Percentiles rank a stretch among this genome's conserved stretches.
Conservation (phyloP, 257 asterid species). For the Solanum piurae region DNA sequence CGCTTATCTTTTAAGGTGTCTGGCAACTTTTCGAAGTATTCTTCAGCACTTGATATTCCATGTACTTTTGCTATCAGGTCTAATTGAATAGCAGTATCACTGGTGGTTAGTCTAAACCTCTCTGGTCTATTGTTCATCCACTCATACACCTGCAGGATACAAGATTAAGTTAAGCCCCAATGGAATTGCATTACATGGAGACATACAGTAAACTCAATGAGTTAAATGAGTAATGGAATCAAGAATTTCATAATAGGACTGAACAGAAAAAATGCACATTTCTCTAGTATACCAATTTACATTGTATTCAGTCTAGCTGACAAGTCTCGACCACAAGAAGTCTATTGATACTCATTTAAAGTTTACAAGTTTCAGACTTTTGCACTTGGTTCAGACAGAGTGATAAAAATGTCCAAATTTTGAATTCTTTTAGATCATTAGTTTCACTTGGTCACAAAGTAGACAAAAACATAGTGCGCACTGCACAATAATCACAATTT, state of each 20-base stretch:
- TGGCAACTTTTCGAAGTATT: constrained; percentile 52
- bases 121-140: constrained; percentile 85
- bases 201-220: not conserved
- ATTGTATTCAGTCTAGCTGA: not conserved
- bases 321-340: not conserved
- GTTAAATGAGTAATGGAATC: not conserved
- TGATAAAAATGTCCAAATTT: not conserved
- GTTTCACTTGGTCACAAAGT: not conserved
- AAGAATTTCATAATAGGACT: not conserved
- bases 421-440: not conserved
- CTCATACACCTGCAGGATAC: constrained; percentile 53
- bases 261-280: not conserved
- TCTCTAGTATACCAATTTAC: not conserved
- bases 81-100: constrained; percentile 84
- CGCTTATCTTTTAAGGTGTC: constrained; percentile 67
- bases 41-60: constrained; percentile 74
- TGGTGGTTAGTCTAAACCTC: constrained; percentile 49
- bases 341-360: not conserved
- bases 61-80: constrained; percentile 78
- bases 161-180: not conserved
- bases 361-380: not conserved
- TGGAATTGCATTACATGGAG: not conserved
- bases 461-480: not conserved
- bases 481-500: not conserved
- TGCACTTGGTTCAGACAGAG: not conserved